Conservation (phyloP, 2,329 filamentous ascomycete genomes). For the Raffaelea deltoideospora region DNA sequence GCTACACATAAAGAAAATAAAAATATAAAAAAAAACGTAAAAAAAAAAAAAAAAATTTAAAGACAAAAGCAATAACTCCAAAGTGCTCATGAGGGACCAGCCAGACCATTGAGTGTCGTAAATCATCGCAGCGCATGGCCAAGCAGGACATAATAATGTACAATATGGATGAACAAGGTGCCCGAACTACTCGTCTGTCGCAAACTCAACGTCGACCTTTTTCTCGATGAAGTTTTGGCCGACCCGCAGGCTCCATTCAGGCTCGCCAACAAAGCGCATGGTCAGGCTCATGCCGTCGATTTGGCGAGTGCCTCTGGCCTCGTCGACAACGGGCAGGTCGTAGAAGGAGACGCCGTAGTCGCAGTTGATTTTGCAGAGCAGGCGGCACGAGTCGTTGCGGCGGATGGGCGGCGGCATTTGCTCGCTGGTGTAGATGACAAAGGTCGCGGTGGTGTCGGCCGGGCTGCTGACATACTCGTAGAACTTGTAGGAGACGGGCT, state of each 20-base stretch:
- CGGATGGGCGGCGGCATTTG: conserved; percentile 1
- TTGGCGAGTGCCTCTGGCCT: neutral
- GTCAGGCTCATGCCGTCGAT: conserved; percentile 6
- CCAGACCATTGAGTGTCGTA: too few relatives aligned
- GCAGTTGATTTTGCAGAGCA: conserved; percentile 5
- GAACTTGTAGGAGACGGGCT: conserved; percentile 7
- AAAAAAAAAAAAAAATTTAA: neutral
- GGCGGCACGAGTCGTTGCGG: conserved; percentile 1
- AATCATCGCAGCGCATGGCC: too few relatives aligned
- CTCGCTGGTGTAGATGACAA: conserved; percentile 3
- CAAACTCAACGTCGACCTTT: conserved; percentile 3
- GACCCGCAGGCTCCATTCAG: conserved; percentile 5
- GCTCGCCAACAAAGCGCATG: conserved; percentile 6
- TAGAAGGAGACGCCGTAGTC: conserved; percentile 5
- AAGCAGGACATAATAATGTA: too few relatives aligned
- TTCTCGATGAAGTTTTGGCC: conserved; percentile 1
- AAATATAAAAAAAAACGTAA: neutral
- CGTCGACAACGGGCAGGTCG: conserved; percentile 3
- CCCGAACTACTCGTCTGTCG: neutral
- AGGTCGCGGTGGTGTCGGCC: neutral
- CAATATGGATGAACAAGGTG: too few relatives aligned
- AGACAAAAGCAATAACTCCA: neutral
- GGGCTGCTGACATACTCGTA: conserved; percentile 3
- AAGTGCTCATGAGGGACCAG: too few relatives aligned
- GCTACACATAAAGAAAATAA: neutral